Base-by-base conservation (phyloP, 1,284 basidiomycete genomes). In the Sanguinoderma infundibulare region DNA sequence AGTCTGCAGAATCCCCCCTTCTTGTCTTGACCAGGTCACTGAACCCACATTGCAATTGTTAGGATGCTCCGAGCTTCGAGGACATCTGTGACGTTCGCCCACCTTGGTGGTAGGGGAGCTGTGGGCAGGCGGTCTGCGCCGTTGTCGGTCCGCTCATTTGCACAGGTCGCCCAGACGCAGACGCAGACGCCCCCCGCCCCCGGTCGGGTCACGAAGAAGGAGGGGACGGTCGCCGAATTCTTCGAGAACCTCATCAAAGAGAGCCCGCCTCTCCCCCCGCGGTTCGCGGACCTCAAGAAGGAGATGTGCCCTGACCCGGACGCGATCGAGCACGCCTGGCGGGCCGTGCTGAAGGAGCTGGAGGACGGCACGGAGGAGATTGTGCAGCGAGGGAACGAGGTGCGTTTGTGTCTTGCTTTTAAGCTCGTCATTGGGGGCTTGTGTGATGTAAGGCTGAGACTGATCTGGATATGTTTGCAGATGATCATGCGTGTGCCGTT, bases 281-380 rank as follows among this genome's bases (percentile, higher is more conserved):
- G 87, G 0, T 92, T 91, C 63, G 71, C 80, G 0, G 78, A 82
- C 12, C 73, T 92, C 38, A 92, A 92, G 77, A 81, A 81, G 65
- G 73, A 75, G 40, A 70, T 89, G 1, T 81, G 83, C 74, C 77
- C 73, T n/a, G 83, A 86, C 15, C 57, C 55, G 28, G 53, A 49
- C 24, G 67, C 69, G 1, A 74, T 91, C 9, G 66, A 78, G 9
- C 71, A 81, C 47, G 81, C 82, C 46, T 92, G 88, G 87, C 77
- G 72, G 34, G 79, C 83, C 32, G 80, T 92, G 0, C 72, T 89
- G 1, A 65, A 64, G 0, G 82, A 83, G 39, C 78, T 92, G 9
- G 78, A 82, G 38, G 63, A 63, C 6, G 80, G 77, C 2, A 76
- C 79, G 0, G 69, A 73, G 22, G 80, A 87, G 66, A 82, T 90